Conservation (phyloP, 208 protist species). For the Trypanosoma grayi region DNA sequence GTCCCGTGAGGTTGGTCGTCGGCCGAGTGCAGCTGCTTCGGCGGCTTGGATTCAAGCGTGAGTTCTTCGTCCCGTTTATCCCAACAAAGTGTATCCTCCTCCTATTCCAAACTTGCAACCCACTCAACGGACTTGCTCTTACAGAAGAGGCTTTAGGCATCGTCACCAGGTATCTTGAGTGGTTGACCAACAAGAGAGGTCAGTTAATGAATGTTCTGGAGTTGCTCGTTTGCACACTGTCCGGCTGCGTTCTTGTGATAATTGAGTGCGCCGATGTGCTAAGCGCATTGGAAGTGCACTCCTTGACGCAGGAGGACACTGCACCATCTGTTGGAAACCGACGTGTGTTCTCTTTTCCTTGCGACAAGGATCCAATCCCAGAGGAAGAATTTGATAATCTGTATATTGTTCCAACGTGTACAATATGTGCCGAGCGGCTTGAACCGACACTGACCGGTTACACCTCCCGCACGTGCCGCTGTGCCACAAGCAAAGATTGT, state of each 20-base stretch:
- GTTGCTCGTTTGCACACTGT: slow-evolving; percentile 51
- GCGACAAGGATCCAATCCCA: slow-evolving; percentile 15
- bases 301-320: slow-evolving; percentile 32
- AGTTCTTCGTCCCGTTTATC: slow-evolving; percentile 74
- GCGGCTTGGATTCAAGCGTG: slow-evolving; percentile 53
- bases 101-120: slow-evolving; percentile 51
- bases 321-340: slow-evolving; percentile 16
- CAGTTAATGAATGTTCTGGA: slow-evolving; percentile 34
- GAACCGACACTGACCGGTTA: slow-evolving; percentile 69
- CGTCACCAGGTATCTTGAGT: slow-evolving; percentile 17
- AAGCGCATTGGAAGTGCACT: slow-evolving; percentile 43
- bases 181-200: slow-evolving; percentile 8
- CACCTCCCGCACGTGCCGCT: slow-evolving; percentile 37
- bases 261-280: slow-evolving; percentile 47
- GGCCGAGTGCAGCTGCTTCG: slow-evolving; percentile 63
- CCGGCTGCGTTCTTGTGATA: slow-evolving; percentile 42
- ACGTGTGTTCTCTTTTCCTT: slow-evolving; percentile 23
- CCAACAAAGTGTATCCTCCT: slow-evolving; percentile 66
- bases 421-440: slow-evolving; percentile 71
- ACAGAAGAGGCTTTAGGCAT: slow-evolving; percentile 23
- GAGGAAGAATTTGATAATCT: slow-evolving; percentile 3
- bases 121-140: slow-evolving; percentile 32
- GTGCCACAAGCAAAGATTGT: slow-evolving; percentile 24
- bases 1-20: slow-evolving; percentile 5
- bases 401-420: slow-evolving; percentile 75